Base-by-base conservation (phyloP, 495 filamentous ascomycete genomes). In the Xylona heveae region DNA sequence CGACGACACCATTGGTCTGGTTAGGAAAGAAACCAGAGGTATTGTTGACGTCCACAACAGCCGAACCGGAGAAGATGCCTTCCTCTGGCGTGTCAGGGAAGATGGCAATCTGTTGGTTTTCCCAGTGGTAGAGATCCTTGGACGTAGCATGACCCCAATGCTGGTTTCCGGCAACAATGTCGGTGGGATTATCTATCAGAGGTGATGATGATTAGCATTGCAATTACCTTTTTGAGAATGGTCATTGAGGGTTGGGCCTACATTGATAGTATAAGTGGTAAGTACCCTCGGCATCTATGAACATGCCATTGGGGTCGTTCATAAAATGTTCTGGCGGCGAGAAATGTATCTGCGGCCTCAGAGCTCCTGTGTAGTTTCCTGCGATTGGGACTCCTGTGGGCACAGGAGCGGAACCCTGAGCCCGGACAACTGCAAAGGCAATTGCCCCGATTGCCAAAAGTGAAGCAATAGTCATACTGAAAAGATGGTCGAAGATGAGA, bases 221-320 rank as follows among this genome's bases (percentile, higher is more conserved):
- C n/a, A n/a, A n/a, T n/a, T n/a, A n/a, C n/a, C n/a, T n/a, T n/a
- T n/a, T n/a, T n/a, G n/a, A n/a, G n/a, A n/a, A n/a, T n/a, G n/a
- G n/a, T n/a, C n/a, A n/a, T n/a, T n/a, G n/a, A n/a, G n/a, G n/a
- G 26, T 3, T n/a, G 10, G 3, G 24, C 38, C 31, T 37, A 50
- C 48, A 61, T 39, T 68, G 61, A 44, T 64, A 68, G 43, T 66
- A 68, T 0, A 66, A 40, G 43, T 68, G 63, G 32, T 55, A 68
- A 4, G 49, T 41, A n/a, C 55, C 60, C 20, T 53, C 44, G 3
- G 45, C 42, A 42, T 63, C 60, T 2, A 52, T 30, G 19, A 68
- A 53, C 38, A 70, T 57, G 29, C 68, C 65, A 45, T 62, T 68
- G 5, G 68, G 65, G 39, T 71, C 67, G 41, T 71, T 69, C 57